Conservation (phyloP, 2,329 filamentous ascomycete species). For the Nemania abortiva region DNA sequence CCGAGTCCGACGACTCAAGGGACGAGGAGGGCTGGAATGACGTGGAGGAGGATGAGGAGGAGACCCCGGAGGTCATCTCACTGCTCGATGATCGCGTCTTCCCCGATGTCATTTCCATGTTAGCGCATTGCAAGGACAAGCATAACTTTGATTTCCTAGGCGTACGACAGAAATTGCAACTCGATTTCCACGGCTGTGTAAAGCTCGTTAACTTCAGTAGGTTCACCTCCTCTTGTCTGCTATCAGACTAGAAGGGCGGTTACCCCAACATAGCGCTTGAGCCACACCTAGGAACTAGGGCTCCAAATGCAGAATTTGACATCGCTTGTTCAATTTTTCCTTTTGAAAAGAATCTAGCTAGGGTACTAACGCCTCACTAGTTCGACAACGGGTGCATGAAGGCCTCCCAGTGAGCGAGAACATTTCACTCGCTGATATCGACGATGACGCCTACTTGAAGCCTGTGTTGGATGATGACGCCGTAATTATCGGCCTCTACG, state of each 20-base stretch:
- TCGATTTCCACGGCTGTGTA: slow-evolving; percentile 80
- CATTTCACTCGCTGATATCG: slow-evolving; percentile 72
- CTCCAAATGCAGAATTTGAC: not conserved
- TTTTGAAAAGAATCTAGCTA: not conserved
- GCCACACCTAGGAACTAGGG: not conserved
- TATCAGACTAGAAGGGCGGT: not conserved
- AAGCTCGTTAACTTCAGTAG: slow-evolving; percentile 78
- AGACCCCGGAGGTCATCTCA: slow-evolving; percentile 72
- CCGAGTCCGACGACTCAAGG: slow-evolving; percentile 55
- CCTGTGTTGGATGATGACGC: slow-evolving; percentile 91
- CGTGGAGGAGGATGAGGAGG: slow-evolving; percentile 69
- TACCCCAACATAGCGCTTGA: not conserved
- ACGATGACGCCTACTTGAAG: slow-evolving; percentile 84
- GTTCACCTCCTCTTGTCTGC: slow-evolving; percentile 28
- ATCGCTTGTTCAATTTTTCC: not conserved
- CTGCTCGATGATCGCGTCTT: slow-evolving; percentile 77
- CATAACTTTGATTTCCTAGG: slow-evolving; percentile 75
- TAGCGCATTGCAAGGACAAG: slow-evolving; percentile 75
- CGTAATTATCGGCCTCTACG: slow-evolving; percentile 87
- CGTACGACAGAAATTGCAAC: slow-evolving; percentile 65
- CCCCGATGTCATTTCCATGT: slow-evolving; percentile 72
- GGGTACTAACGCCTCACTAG: slow-evolving; percentile 48
- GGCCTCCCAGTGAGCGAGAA: slow-evolving; percentile 64
- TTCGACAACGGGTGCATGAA: slow-evolving; percentile 62
- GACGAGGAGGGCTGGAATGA: slow-evolving; percentile 65